A percentile compares a stretch with the other conserved stretches of the same genome.
Evolutionary conservation across 1,139 yeast species (phyloP).

Genomic region (Yamadazyma diddensiae): DNA sequence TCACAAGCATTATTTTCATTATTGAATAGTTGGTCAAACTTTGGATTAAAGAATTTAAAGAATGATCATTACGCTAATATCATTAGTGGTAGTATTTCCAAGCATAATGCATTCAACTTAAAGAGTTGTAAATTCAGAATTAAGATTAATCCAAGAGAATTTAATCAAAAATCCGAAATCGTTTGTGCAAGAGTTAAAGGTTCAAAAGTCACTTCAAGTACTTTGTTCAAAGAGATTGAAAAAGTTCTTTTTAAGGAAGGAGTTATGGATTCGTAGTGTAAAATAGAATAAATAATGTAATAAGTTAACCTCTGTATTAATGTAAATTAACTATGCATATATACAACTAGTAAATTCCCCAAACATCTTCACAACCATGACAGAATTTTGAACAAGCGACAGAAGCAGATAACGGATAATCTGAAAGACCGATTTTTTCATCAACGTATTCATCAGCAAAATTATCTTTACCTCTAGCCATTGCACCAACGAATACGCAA

Average conservation of each 20-base stretch:
- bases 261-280: conserved; percentile 30
- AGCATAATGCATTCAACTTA: conserved; percentile 57
- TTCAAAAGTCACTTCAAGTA: conserved; percentile 39
- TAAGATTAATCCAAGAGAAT: conserved; percentile 40
- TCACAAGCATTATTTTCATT: conserved; percentile 62
- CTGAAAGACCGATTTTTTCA: conserved; percentile 93
- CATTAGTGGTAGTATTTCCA: conserved; percentile 60
- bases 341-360: conserved; percentile 59
- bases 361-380: conserved; percentile 97
- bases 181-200: conserved; percentile 48
- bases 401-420: conserved; percentile 93
- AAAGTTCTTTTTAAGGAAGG: conserved; percentile 47
- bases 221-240: conserved; percentile 46
- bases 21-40: conserved; percentile 65
- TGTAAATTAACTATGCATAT: neutral
- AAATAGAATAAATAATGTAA: neutral
- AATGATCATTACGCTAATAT: conserved; percentile 42
- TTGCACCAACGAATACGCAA: conserved; percentile 97
- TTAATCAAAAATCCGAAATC: conserved; percentile 43
- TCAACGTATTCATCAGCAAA: conserved; percentile 97
- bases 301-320: neutral
- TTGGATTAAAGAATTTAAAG: conserved; percentile 60
- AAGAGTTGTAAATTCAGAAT: conserved; percentile 66
- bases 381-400: conserved; percentile 98
- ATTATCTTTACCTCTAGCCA: conserved; percentile 97